These are phyloP conservation scores for Epichloe hybrida DNA, from an alignment of 2,329 filamentous ascomycete species.

Conservation along the genomic window DNA sequence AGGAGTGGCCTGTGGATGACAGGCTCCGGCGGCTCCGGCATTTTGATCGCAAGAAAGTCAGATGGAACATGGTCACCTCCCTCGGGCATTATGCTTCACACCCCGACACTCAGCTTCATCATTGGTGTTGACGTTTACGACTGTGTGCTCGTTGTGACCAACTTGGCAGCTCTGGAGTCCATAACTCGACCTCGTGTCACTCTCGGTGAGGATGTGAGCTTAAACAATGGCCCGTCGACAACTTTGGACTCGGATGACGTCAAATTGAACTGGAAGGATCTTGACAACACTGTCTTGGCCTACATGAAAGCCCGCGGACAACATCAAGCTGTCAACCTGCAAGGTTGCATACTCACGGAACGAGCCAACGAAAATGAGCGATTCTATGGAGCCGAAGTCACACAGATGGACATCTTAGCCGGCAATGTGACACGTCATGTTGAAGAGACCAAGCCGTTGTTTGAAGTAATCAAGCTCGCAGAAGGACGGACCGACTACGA, in stretches of 20 bases:
- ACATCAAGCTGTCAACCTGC: constrained; percentile 38
- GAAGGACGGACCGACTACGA: constrained; percentile 73
- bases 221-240: constrained; percentile 62
- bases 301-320: constrained; percentile 47
- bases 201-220: constrained; percentile 66
- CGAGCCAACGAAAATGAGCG: constrained; percentile 46
- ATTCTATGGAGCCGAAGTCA: constrained; percentile 37
- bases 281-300: constrained; percentile 41
- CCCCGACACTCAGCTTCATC: constrained; percentile 75
- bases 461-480: constrained; percentile 76
- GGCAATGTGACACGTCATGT: constrained; percentile 41
- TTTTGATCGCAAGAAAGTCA: constrained; percentile 70
- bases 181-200: constrained; percentile 71
- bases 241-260: constrained; percentile 37
- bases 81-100: constrained; percentile 82
- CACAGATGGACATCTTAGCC: constrained; percentile 43
- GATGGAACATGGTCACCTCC: constrained; percentile 88
- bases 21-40: constrained; percentile 78
- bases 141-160: constrained; percentile 87
- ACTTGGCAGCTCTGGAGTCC: constrained; percentile 65
- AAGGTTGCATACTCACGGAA: constrained; percentile 43
- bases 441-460: constrained; percentile 45
- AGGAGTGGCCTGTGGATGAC: constrained; percentile 84
- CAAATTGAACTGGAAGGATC: constrained; percentile 36
- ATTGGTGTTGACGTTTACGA: constrained; percentile 93